Evolutionary conservation across 139 green algal genomes (phyloP).

Genomic region (Coelastrella sp.): DNA sequence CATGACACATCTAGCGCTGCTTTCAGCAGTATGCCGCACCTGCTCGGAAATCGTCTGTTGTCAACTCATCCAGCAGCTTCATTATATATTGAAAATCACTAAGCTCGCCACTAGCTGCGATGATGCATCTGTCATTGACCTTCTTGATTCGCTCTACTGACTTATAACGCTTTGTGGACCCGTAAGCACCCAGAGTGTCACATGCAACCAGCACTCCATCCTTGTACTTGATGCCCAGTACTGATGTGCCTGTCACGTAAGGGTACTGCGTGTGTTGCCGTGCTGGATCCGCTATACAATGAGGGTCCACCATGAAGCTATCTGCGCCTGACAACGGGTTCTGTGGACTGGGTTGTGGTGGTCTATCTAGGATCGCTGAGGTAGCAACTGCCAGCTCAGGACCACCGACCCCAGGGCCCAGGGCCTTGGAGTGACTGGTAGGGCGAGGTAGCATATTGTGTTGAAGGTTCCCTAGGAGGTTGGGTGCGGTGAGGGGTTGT

Average conservation of each 20-base stretch:
- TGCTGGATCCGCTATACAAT: constrained; percentile 34
- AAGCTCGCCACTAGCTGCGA: constrained; percentile 94
- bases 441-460: constrained; percentile 70
- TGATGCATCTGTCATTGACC: constrained; percentile 79
- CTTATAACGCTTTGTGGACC: constrained; percentile 99
- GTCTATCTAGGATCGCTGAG: constrained; percentile 56
- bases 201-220: constrained; percentile 94
- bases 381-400: constrained; percentile 71
- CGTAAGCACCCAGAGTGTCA: constrained; percentile 96
- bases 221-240: constrained; percentile 96
- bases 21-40: background rate
- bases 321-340: constrained; percentile 71
- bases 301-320: constrained; percentile 81
- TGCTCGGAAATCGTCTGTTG: constrained; percentile 68
- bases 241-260: constrained; percentile 96
- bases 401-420: constrained; percentile 83
- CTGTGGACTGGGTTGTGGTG: constrained; percentile 52
- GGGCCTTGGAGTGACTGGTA: constrained; percentile 70
- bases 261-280: constrained; percentile 82
- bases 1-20: background rate
- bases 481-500: background rate
- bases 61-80: constrained; percentile 92
- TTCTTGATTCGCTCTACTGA: constrained; percentile 83
- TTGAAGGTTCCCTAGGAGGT: background rate
- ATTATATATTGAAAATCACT: constrained; percentile 95